Base-by-base conservation (phyloP, 305 asterid species). In the Fraxinus paxiana region DNA sequence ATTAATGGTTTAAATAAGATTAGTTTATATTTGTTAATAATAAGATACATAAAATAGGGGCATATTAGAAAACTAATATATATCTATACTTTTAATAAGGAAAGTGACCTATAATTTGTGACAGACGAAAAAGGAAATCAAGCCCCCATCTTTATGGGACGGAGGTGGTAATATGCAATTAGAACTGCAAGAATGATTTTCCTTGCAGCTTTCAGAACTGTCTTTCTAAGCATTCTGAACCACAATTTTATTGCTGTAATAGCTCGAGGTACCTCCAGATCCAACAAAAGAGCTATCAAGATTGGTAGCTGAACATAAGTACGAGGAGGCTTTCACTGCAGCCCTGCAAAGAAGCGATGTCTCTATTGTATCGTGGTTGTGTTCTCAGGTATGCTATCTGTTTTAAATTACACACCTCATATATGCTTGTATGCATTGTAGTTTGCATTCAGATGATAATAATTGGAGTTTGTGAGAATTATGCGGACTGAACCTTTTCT, bases 311-410 rank as follows among this genome's bases (percentile, higher is more conserved):
- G 98, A 94, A 87, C 92, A 85, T 31, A 94, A 93, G 83, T 93
- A 90, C 69, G 98, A 88, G 81, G 98, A 93, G 83, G 98, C 98
- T 72, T 94, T 93, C 88, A 93, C 91, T 70, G 56, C 89, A 70
- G 98, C 98, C 72, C 81, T 94, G 85, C 98, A 94, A 83, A 92
- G 90, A 87, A 93, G 93, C 81, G 98, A 94, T 77, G 94, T 94
- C 76, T 84, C 83, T 34, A 90, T 94, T 2, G 97, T 94, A 33
- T 93, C 97, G 13, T 94, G 98, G 98, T 78, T 94, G 78, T 94
- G 98, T 89, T 78, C 96, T 89, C 97, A 93, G 97, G 98, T 94
- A 90, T 78, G 75, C 81, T 81, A 26, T 76, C 17, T 77, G 61
- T 65, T 20, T 26, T 20, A 38, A 17, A n/a, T 43, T 51, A 24